These are phyloP conservation scores for Ganoderma lingzhi DNA, from an alignment of 1,284 basidiomycete species.

Conservation along the genomic window DNA sequence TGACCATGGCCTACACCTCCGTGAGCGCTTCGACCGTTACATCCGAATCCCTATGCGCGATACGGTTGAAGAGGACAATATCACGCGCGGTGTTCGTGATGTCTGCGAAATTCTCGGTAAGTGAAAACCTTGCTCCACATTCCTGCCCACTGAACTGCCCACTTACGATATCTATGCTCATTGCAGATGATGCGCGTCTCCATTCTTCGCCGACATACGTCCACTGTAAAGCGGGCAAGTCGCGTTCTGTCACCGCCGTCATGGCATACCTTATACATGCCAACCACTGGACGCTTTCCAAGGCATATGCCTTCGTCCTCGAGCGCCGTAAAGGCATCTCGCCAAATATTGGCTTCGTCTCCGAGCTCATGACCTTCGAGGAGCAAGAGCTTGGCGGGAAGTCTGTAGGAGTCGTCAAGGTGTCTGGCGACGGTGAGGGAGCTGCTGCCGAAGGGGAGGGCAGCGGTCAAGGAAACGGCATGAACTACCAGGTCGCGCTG, in stretches of 20 bases:
- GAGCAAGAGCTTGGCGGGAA: slow-evolving; percentile 88
- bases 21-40: slow-evolving; percentile 82
- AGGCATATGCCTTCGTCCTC: slow-evolving; percentile 90
- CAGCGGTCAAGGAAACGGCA: slow-evolving; percentile 34
- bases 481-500: slow-evolving; percentile 51
- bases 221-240: slow-evolving; percentile 97
- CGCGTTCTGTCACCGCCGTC: slow-evolving; percentile 94
- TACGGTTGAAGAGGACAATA: slow-evolving; percentile 92
- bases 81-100: slow-evolving; percentile 83
- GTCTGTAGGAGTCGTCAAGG: slow-evolving; percentile 75
- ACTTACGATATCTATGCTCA: slow-evolving; percentile 7
- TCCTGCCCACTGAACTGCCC: not conserved
- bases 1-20: slow-evolving; percentile 75
- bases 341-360: slow-evolving; percentile 98
- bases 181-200: slow-evolving; percentile 86
- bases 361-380: slow-evolving; percentile 96
- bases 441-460: slow-evolving; percentile 36
- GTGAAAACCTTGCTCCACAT: slow-evolving; percentile 38
- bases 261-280: slow-evolving; percentile 98
- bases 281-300: slow-evolving; percentile 93
- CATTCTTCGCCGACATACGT: slow-evolving; percentile 92
- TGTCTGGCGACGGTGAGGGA: slow-evolving; percentile 36
- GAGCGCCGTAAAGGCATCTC: slow-evolving; percentile 92
- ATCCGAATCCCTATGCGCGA: slow-evolving; percentile 92
- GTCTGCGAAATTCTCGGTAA: slow-evolving; percentile 88